Evolutionary conservation across 257 asterid species (phyloP).

Genomic region (Ehretia macrophylla): DNA sequence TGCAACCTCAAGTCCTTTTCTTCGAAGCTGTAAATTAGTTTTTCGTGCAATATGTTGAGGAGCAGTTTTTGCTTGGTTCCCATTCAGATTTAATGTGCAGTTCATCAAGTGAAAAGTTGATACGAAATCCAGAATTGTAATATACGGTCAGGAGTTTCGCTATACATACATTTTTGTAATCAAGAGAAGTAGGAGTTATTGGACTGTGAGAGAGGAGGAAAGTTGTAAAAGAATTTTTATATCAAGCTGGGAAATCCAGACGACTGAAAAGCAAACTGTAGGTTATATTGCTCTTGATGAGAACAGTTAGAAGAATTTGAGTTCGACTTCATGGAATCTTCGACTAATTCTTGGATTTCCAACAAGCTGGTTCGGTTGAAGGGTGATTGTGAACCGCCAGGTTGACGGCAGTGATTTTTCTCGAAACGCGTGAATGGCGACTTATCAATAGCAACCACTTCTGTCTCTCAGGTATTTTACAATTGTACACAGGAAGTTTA

Average conservation of each 20-base stretch:
- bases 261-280: background rate
- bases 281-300: no score
- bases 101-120: conserved; percentile 16
- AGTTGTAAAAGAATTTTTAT: conserved; percentile 21
- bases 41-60: conserved; percentile 6
- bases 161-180: conserved; percentile 19
- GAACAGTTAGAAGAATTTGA: background rate
- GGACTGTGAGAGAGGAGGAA: conserved; percentile 6
- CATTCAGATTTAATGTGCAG: conserved; percentile 17
- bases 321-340: background rate
- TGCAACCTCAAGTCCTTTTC: conserved; percentile 94
- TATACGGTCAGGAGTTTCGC: conserved; percentile 22
- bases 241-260: conserved; percentile 11
- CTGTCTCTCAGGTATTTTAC: conserved; percentile 4
- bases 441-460: conserved; percentile 9
- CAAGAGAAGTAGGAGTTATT: conserved; percentile 25
- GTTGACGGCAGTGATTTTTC: conserved; percentile 2
- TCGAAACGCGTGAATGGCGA: conserved; percentile 6
- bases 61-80: conserved; percentile 17
- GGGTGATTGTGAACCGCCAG: conserved; percentile 15
- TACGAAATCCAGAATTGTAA: conserved; percentile 28
- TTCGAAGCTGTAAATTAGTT: conserved; percentile 71
- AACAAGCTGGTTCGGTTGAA: conserved; percentile 23
- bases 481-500: conserved; percentile 4
- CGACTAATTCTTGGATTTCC: conserved; percentile 16